phyloP scores from a whole-genome alignment of 129 eudicot species.

The Heracleum sosnowskyi region DNA sequence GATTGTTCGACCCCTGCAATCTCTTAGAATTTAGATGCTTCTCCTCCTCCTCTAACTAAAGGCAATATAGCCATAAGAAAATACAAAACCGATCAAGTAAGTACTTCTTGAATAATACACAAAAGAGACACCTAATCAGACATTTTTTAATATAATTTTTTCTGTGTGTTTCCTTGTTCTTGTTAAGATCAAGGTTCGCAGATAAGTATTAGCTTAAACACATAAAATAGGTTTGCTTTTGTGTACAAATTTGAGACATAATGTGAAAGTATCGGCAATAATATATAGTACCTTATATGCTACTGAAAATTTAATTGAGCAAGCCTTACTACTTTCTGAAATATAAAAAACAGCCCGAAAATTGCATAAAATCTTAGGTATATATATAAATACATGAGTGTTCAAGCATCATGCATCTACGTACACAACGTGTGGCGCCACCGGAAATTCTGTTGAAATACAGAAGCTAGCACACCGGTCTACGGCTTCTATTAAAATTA shows the following conservation, averaged over 20 bases:
- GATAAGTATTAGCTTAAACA: not conserved
- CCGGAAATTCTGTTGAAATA: not conserved
- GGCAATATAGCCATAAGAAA: too few relatives aligned
- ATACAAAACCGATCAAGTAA: too few relatives aligned
- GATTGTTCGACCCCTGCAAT: too few relatives aligned
- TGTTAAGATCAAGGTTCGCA: not conserved
- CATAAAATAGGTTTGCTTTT: not conserved
- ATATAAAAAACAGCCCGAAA: not conserved
- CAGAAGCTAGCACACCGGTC: not conserved
- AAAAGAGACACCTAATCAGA: not conserved
- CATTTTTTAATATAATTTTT: too few relatives aligned
- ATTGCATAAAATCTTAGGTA: too few relatives aligned
- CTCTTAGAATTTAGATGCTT: too few relatives aligned
- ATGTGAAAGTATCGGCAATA: not conserved
- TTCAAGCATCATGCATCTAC: not conserved
- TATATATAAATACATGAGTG: not conserved
- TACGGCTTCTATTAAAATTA: too few relatives aligned
- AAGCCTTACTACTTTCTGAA: too few relatives aligned
- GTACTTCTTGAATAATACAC: too few relatives aligned
- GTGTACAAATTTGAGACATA: not conserved
- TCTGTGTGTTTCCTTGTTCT: not conserved
- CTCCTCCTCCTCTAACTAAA: too few relatives aligned
- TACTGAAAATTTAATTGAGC: not conserved
- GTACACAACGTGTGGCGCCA: not conserved
- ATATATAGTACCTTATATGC: not conserved